Evolutionary conservation across 441 rosid species (phyloP), one percentile per base, ranked within the genome.

Genomic region (Erodium moschatum): DNA sequence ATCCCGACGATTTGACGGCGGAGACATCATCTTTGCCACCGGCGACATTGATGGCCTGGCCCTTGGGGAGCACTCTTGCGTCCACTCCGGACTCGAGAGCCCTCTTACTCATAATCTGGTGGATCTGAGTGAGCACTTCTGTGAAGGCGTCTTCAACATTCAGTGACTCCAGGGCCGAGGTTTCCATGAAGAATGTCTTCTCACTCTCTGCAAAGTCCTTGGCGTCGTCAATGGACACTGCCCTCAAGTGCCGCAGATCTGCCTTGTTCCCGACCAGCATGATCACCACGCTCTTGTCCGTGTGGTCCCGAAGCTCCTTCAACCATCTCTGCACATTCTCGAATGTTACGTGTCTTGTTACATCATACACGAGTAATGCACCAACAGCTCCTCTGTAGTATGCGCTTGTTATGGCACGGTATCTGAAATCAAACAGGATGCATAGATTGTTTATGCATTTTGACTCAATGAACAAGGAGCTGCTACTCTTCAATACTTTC

Each of bases 311-410:
- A 54, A 85, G 50, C 67, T 85, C 89, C 33, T 81, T 81, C 60
- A 85, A 66, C 89, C 89, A 85, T 69, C 70, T 77, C 5, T 84
- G 77, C 15, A 83, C 73, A 67, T 85, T 83, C 77, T 83, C 89
- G 70, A 85, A 85, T 0, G 87, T 74, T 27, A 75, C 82, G 5
- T 84, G 81, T 74, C 83, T 81, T 65, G 74, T 76, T 62, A 85
- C 82, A 79, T 85, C 85, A 56, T 85, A 85, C 9, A 85, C 84
- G 70, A 85, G 72, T 84, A 85, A 79, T 27, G 89, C 89, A 64
- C 89, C 89, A 10, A 85, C 82, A 0, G 87, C 82, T 31, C 89
- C 89, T 77, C 87, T 79, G 77, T 85, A 85, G 73, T 85, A 83
- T 0, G 89, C 89, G 69, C 87, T 85, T 15, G 89, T 85, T 29